phyloP scores from a whole-genome alignment of 306 rosid genomes.

The Potentilla sterilis region DNA sequence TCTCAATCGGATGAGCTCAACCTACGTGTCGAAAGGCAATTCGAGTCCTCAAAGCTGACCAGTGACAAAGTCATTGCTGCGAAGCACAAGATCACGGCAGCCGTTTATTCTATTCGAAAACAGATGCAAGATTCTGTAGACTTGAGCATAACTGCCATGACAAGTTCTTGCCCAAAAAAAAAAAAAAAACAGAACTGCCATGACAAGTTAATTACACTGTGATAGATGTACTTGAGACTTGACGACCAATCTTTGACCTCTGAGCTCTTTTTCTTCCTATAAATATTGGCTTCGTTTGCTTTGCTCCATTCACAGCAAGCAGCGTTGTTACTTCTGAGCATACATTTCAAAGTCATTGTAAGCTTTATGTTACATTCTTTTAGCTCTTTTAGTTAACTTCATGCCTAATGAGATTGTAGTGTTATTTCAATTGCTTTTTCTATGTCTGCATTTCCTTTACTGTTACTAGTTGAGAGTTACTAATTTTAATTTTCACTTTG shows the following conservation, averaged over 20 bases:
- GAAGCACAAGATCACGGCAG: background rate
- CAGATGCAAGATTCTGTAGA: background rate
- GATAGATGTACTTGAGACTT: background rate
- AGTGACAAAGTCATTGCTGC: background rate
- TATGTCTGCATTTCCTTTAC: slow-evolving; percentile 6
- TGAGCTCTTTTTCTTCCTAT: background rate
- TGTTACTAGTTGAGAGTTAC: background rate
- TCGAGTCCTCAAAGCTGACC: background rate
- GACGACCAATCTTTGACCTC: background rate
- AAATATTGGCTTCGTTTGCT: background rate
- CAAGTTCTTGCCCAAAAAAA: background rate
- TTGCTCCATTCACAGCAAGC: background rate
- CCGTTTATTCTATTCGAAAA: no score
- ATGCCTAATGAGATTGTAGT: background rate
- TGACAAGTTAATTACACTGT: slow-evolving; percentile 2
- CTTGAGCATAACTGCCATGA: background rate
- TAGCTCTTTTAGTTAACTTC: background rate
- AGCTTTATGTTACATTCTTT: background rate
- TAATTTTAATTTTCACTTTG: background rate
- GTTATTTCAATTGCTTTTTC: background rate
- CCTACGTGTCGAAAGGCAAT: background rate
- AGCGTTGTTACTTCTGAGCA: background rate
- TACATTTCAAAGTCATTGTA: background rate
- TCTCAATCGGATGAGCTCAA: background rate
- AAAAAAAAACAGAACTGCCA: slow-evolving; percentile 2